Conservation (phyloP, 2,329 filamentous ascomycete genomes). For the Gnomoniopsis sp. region DNA sequence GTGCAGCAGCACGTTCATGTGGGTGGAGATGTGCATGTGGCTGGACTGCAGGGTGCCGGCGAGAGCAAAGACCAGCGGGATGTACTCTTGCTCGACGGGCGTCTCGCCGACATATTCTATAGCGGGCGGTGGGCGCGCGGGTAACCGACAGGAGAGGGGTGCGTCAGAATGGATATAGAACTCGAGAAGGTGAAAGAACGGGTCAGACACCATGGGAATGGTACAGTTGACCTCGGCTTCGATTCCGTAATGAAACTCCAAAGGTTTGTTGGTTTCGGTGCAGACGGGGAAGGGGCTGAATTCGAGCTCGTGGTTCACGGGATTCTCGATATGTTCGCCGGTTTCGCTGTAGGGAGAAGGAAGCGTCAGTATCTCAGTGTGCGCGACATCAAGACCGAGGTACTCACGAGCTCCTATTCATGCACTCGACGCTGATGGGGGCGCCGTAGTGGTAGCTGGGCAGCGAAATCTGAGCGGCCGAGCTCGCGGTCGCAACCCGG, state of each 20-base stretch:
- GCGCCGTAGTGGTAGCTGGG: slow-evolving; percentile 66
- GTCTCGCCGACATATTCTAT: slow-evolving; percentile 53
- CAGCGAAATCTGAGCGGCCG: slow-evolving; percentile 38
- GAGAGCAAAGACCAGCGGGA: slow-evolving; percentile 83
- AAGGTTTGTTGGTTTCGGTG: slow-evolving; percentile 78
- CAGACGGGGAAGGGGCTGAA: slow-evolving; percentile 90
- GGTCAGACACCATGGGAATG: slow-evolving; percentile 70
- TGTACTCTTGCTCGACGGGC: slow-evolving; percentile 57
- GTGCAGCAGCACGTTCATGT: slow-evolving; percentile 86
- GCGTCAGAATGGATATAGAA: slow-evolving; percentile 98
- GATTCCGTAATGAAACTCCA: slow-evolving; percentile 83
- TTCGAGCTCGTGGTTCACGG: slow-evolving; percentile 72
- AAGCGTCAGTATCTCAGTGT: not conserved
- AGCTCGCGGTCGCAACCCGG: not conserved
- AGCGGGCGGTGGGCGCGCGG: slow-evolving; percentile 64
- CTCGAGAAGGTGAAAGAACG: slow-evolving; percentile 85
- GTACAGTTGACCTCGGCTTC: slow-evolving; percentile 83
- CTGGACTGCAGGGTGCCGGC: slow-evolving; percentile 84
- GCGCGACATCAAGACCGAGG: not conserved
- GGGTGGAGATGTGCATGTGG: slow-evolving; percentile 86
- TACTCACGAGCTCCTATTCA: slow-evolving; percentile 69
- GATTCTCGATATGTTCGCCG: slow-evolving; percentile 82
- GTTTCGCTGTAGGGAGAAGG: slow-evolving; percentile 62
- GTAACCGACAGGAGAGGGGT: slow-evolving; percentile 85
- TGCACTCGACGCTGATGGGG: slow-evolving; percentile 66